phyloP scores from a whole-genome alignment of 495 filamentous ascomycete genomes.

The Trichoderma erinaceum region DNA sequence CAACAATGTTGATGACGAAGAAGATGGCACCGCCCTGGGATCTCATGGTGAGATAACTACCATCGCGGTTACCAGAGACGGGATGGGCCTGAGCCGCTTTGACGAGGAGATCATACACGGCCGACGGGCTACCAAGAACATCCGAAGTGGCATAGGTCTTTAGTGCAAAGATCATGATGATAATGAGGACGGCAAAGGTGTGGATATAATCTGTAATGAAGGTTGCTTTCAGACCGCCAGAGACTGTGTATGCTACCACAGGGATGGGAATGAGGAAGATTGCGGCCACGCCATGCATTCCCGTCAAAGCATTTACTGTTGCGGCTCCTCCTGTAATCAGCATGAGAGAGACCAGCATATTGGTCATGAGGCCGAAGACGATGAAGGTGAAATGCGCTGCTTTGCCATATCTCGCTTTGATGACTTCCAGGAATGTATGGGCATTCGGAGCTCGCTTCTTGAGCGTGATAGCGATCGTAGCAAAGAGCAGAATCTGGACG shows the following conservation, averaged over 20 bases:
- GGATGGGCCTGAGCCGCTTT: conserved; percentile 40
- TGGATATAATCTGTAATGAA: conserved; percentile 40
- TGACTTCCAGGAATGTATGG: conserved; percentile 78
- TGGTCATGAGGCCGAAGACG: conserved; percentile 76
- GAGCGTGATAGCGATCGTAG: conserved; percentile 86
- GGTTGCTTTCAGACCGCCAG: conserved; percentile 33
- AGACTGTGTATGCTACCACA: conserved; percentile 28
- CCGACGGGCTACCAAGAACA: conserved; percentile 37
- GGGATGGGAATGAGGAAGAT: conserved; percentile 51
- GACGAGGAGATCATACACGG: conserved; percentile 44
- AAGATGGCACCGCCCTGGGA: conserved; percentile 43
- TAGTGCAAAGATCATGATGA: conserved; percentile 47
- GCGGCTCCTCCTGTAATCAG: conserved; percentile 86
- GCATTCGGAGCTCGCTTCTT: conserved; percentile 84
- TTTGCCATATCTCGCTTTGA: conserved; percentile 51
- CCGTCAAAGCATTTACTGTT: conserved; percentile 77
- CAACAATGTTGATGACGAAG: conserved; percentile 38
- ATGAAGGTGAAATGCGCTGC: conserved; percentile 68
- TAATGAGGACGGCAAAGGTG: conserved; percentile 32
- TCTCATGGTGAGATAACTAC: conserved; percentile 48
- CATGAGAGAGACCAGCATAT: conserved; percentile 85
- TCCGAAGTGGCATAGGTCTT: conserved; percentile 40
- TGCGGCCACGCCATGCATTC: conserved; percentile 79
- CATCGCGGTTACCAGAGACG: conserved; percentile 42
- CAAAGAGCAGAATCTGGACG: conserved; percentile 80